Base-by-base conservation (phyloP, 768 basidiomycete species). In the Xerocomus potaroensis region DNA sequence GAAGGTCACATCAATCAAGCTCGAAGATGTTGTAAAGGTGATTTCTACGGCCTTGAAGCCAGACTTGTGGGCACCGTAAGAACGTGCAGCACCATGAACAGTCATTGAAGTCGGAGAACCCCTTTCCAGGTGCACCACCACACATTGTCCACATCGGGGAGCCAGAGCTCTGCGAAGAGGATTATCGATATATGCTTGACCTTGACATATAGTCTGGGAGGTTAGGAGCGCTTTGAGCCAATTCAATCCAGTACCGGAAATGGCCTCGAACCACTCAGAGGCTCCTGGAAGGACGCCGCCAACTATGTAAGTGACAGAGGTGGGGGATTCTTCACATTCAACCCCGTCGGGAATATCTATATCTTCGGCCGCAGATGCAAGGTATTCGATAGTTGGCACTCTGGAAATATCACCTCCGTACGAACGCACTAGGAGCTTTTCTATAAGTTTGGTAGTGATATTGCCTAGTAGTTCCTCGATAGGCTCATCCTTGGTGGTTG, bases 381-480 rank as follows among this genome's bases (percentile, higher is more conserved):
- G 83, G 65, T 94, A 98, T 60, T 94, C 95, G 56, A 90, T 62
- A 8, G 73, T 74, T 3, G 96, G 96, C 41, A 98, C 77, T 43
- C 77, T 76, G 47, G 73, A 77, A 56, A 72, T 73, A 62, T 97
- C 90, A 15, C 86, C 86, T 41, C 63, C 75, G 61, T 98, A 98
- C 50, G 77, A 81, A 46, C 79, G 77, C 38, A 87, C 78, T 14
- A 96, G 76, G 35, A 97, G 78, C 59, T 83, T 88, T 58, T 82
- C 65, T 44, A 89, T 80, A 45, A 99, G 87, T 14, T 73, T 69
- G 14, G 78, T 69, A 57, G 91, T 86, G 68, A 98, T 86, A 68
- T 85, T 87, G 43, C 91, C 93, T 41, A 99, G 79, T 44, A 99
- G 74, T 24, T 95, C 88, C 57, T 85, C 88, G 65, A 98, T 86